Percentiles rank a stretch among this genome's conserved stretches.
Conservation (phyloP, 139 green algal species). For the Coelastrella sp. region DNA sequence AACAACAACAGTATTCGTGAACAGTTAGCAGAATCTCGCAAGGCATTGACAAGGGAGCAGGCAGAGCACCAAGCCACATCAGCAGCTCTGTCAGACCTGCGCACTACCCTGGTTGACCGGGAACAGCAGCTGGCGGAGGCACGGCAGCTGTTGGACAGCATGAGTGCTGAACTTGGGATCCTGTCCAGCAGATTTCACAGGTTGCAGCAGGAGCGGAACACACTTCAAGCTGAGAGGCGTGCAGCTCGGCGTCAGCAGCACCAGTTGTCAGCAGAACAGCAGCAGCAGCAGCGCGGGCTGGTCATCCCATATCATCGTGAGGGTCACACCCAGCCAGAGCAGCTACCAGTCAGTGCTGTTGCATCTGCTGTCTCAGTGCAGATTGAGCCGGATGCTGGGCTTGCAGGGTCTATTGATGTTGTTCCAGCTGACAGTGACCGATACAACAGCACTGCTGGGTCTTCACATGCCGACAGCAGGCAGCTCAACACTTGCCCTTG, state of each 20-base stretch:
- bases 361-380: no score
- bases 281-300: neutral
- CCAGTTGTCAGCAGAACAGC: neutral
- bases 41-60: conserved; percentile 26
- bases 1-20: neutral
- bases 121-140: conserved; percentile 55
- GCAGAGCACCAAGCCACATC: conserved; percentile 27
- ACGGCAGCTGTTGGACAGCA: conserved; percentile 53
- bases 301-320: no score
- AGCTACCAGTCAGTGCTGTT: no score
- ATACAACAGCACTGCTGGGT: no score
- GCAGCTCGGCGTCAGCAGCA: conserved; percentile 34
- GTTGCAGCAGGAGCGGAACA: conserved; percentile 40
- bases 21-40: conserved; percentile 33
- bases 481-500: no score
- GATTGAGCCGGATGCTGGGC: no score
- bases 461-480: no score
- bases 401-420: no score
- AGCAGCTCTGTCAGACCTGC: neutral
- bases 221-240: neutral
- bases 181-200: conserved; percentile 51
- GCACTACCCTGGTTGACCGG: conserved; percentile 19
- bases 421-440: no score
- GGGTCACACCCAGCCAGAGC: neutral
- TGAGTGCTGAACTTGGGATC: conserved; percentile 64